phyloP scores from a whole-genome alignment of 768 basidiomycete species.

The Auriscalpium orientale region DNA sequence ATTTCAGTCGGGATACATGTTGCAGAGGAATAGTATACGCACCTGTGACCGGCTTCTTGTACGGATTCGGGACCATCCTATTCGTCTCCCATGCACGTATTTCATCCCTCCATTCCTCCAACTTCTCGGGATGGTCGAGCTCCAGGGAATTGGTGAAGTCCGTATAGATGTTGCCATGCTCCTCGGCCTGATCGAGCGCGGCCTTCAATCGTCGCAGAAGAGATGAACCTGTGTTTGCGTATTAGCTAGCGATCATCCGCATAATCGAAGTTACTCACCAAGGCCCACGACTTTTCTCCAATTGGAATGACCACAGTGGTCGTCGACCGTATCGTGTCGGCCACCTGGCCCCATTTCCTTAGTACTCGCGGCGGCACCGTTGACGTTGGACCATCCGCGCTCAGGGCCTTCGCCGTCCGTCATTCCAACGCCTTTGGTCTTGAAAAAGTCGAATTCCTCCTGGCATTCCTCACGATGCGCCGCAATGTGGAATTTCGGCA shows the following conservation, averaged over 20 bases:
- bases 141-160: background rate
- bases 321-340: constrained; percentile 19
- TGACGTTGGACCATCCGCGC: constrained; percentile 23
- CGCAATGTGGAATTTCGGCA: constrained; percentile 27
- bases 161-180: background rate
- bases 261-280: constrained; percentile 1
- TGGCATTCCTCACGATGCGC: constrained; percentile 20
- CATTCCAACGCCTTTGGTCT: constrained; percentile 11
- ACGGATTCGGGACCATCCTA: background rate
- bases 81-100: background rate
- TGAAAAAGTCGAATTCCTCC: constrained; percentile 19
- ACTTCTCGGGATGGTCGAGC: background rate
- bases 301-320: constrained; percentile 20
- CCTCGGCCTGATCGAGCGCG: background rate
- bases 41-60: background rate
- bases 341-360: constrained; percentile 29
- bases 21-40: background rate
- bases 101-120: background rate
- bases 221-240: background rate
- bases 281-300: constrained; percentile 24
- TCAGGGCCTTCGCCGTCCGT: constrained; percentile 31
- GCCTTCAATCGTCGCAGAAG: background rate
- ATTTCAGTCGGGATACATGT: background rate
- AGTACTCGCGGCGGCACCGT: constrained; percentile 22
- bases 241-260: too few species aligned